These are phyloP conservation scores for Epichloe uncinata DNA, from an alignment of 2,329 filamentous ascomycete species.

Conservation along the genomic window DNA sequence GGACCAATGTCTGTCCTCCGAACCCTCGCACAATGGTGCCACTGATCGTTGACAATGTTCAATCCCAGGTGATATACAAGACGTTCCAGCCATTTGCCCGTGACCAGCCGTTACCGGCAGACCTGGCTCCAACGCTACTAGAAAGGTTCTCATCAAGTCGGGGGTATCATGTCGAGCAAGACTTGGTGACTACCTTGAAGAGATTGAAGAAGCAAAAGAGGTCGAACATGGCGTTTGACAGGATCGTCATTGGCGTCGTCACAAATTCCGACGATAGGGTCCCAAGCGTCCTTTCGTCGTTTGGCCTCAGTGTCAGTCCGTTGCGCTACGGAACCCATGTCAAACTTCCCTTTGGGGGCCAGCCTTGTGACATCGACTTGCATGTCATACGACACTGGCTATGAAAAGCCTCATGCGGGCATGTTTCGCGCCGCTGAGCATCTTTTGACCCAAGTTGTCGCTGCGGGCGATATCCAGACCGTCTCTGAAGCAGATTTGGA, in stretches of 20 bases:
- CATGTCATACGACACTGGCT: constrained; percentile 49
- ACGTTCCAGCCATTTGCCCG: constrained; percentile 34
- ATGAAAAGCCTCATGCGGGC: constrained; percentile 40
- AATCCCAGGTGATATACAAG: constrained; percentile 34
- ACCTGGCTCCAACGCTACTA: constrained; percentile 34
- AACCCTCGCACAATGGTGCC: background rate
- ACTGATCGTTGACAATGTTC: background rate
- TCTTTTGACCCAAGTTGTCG: constrained; percentile 24
- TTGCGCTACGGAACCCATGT: constrained; percentile 14
- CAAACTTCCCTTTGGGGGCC: background rate
- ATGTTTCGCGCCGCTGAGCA: constrained; percentile 43
- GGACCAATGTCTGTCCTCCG: constrained; percentile 36
- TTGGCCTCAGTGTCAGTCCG: constrained; percentile 35
- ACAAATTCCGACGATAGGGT: constrained; percentile 53
- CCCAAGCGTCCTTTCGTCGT: constrained; percentile 34
- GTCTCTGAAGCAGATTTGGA: constrained; percentile 8
- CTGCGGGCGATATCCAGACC: constrained; percentile 4
- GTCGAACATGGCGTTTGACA: constrained; percentile 15
- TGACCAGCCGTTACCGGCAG: constrained; percentile 24
- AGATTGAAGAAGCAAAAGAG: constrained; percentile 21
- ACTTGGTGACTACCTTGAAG: constrained; percentile 31
- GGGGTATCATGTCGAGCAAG: constrained; percentile 36
- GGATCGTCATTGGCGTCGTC: constrained; percentile 40
- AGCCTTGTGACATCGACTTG: constrained; percentile 30
- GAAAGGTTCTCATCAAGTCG: constrained; percentile 38